These are phyloP conservation scores for Pseudozyma thailandica DNA, from an alignment of 1,284 basidiomycete species.

Conservation along the genomic window DNA sequence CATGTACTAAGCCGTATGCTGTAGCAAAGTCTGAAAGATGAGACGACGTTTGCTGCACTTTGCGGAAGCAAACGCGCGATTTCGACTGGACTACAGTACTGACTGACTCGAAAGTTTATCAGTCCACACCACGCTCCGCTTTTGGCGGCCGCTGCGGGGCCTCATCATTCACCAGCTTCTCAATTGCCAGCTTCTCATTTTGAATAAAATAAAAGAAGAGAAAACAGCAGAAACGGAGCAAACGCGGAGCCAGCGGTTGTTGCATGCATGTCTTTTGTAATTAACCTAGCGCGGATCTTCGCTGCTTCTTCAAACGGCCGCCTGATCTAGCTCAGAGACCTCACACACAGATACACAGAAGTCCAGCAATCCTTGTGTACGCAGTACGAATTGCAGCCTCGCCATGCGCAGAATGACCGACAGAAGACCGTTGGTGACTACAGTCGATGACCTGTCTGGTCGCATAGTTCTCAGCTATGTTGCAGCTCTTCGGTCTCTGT, in stretches of 20 bases:
- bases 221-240: not conserved
- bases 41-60: too few species aligned
- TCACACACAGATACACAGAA: not conserved
- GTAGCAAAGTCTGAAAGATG: too few species aligned
- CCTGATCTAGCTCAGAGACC: not conserved
- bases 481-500: not conserved
- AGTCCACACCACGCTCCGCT: too few species aligned
- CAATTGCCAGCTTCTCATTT: too few species aligned
- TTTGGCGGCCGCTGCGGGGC: too few species aligned
- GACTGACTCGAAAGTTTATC: too few species aligned
- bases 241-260: conserved; percentile 1
- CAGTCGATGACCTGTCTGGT: not conserved
- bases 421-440: too few species aligned
- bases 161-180: not conserved
- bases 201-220: not conserved
- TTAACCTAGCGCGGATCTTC: conserved; percentile 15
- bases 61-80: too few species aligned
- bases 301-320: not conserved
- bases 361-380: not conserved
- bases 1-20: too few species aligned
- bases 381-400: too few species aligned
- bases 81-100: too few species aligned
- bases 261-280: conserved; percentile 1
- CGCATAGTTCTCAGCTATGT: conserved; percentile 1
- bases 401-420: too few species aligned